Evolutionary conservation across 768 basidiomycete genomes (phyloP), one percentile per base, ranked within the genome.

Genomic region (Pleurotus platypus): DNA sequence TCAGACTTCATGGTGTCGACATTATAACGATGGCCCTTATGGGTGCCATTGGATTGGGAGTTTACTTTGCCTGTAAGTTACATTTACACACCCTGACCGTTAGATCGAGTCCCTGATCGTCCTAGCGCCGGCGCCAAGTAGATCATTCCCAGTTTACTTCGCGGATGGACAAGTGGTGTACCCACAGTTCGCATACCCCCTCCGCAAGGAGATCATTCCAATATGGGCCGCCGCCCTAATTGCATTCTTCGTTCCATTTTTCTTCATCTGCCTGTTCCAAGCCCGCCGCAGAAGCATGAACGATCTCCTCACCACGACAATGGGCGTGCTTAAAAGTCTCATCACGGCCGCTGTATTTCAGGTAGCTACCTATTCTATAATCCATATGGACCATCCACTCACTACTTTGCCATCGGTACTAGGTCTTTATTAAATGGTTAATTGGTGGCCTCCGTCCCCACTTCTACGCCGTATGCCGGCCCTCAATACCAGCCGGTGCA

Each of bases 401-500:
- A 24, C 38, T 7, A 18, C 37, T 42, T 16, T 35, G 45, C 16
- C 3, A 4, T 9, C 35, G 2, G 12, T 40, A 45, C 62, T 69
- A 79, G 66, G 81, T 82, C 8, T 82, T 78, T 64, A 67, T 84
- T 58, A 84, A 84, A 64, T 82, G 77, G 76, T 68, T 83, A 46
- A 81, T 76, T 57, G 74, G 76, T 26, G 80, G 79, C 7, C 71
- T 80, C 46, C 72, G 78, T 3, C 80, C 81, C 12, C 79, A 83
- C 62, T 81, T 82, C 66, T 70, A 74, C 58, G 75, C 74, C 3
- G 82, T 82, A 30, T 84, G 83, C 64, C 67, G 76, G 57, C 83
- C 83, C 1, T 66, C 66, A 39, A 66, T 83, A 37, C 60, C 65
- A 11, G 62, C 60, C 8, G 65, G 64, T 12, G 61, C 65, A 20